Base-by-base conservation (phyloP, 1,284 basidiomycete genomes). In the Ceratobasidium papillatum region DNA sequence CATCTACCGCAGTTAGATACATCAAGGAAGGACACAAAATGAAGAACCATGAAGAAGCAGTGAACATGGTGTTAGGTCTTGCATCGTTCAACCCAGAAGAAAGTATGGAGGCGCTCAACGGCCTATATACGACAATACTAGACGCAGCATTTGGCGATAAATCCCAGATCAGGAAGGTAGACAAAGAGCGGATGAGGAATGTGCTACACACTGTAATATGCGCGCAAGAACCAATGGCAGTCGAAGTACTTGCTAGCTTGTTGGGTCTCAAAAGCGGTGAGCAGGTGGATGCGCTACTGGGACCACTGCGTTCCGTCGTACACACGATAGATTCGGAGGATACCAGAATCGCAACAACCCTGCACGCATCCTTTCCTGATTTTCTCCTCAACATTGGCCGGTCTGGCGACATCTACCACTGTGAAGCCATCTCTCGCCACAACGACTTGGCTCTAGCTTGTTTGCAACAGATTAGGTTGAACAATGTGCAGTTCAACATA, bases 321-420 rank as follows among this genome's bases (percentile, higher is more conserved):
- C 49, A 69, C n/a, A n/a, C n/a, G n/a, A n/a, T n/a, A n/a, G 52
- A 58, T 3, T 9, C 34, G 22, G 47, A 30, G n/a, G 2, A n/a
- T 7, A 58, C 25, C 25, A 38, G 22, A 12, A 19, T 58, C 5
- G 52, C 58, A 4, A 45, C 52, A 1, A 69, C 66, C 5, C 32
- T 69, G 8, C 66, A 69, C 22, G 22, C 51, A 12, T 69, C 66
- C 1, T 69, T 69, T 32, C 51, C 51, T 5, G 38, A 69, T 36
- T 58, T 27, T 38, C 12, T 69, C n/a, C 27, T 69, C 22, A 25
- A 34, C 49, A 8, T 11, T 1, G 12, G 2, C 7, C 52, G 66
- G 11, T 54, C 66, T 2, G n/a, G 25, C 3, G n/a, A 7, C 4
- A 8, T 36, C 11, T 69, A 41, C n/a, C 32, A 22, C n/a, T 69